These are phyloP conservation scores for Eimeria falciformis DNA, from an alignment of 169 alveolate species.

Conservation along the genomic window DNA sequence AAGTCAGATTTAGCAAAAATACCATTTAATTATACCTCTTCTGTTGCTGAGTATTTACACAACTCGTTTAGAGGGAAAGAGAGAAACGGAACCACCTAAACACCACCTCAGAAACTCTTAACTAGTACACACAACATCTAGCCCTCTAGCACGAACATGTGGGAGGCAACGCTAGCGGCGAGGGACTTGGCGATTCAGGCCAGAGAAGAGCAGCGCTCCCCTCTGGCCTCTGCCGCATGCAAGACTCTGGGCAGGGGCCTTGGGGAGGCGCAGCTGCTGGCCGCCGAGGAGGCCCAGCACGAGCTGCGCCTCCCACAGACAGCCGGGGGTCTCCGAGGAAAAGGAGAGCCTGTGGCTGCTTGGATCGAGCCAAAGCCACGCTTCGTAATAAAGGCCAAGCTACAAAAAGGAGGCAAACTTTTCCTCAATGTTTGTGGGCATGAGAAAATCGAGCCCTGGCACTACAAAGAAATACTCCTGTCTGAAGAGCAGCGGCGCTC, in stretches of 20 bases:
- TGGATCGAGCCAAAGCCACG: conserved; percentile 48
- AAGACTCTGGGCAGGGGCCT: too few relatives aligned
- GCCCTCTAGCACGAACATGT: too few relatives aligned
- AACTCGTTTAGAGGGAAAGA: too few relatives aligned
- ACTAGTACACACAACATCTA: too few relatives aligned
- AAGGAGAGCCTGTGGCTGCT: background rate
- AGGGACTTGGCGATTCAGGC: conserved; percentile 26
- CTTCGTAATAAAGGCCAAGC: conserved; percentile 54
- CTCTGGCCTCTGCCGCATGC: background rate
- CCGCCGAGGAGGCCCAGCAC: too few relatives aligned
- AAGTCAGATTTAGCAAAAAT: too few relatives aligned
- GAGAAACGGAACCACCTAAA: too few relatives aligned
- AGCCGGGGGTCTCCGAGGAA: background rate
- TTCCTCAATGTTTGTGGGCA: conserved; percentile 71
- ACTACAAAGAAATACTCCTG: conserved; percentile 40
- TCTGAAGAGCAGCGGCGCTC: conserved; percentile 19
- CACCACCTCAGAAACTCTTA: too few relatives aligned
- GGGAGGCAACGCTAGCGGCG: conserved; percentile 41
- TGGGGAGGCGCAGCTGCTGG: too few relatives aligned
- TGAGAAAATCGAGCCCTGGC: conserved; percentile 66
- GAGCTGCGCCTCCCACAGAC: too few relatives aligned
- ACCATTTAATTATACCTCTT: too few relatives aligned
- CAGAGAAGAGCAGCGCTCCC: background rate
- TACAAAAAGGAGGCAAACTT: conserved; percentile 56
- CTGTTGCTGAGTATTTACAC: too few relatives aligned